Evolutionary conservation across 2,329 filamentous ascomycete species (phyloP), one percentile per base, ranked within the genome.

Genomic region (Trichoderma cornu-damae): DNA sequence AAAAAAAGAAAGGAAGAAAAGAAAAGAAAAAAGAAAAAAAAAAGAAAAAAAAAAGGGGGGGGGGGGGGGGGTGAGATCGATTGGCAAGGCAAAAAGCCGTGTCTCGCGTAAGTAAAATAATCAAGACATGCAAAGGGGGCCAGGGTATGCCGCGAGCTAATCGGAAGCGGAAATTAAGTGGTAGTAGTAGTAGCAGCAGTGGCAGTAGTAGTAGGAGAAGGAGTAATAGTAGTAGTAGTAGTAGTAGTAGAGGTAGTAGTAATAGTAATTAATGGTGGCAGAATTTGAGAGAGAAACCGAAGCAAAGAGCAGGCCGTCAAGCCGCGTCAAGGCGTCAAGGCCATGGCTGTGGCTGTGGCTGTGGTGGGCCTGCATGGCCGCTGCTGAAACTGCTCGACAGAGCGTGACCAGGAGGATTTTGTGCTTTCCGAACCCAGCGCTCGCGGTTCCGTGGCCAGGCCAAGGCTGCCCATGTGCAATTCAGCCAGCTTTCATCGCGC

Each of bases 401-500:
- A 16, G 20, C 16, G 28, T 37, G 57, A 62, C 54, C n/a, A n/a
- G 49, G 42, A 58, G 49, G 61, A 24, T 38, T 26, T 48, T 16
- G 16, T 34, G 37, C n/a, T n/a, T 16, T 35, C 18, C 18, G 30
- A n/a, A 32, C 30, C 8, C 8, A 32, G 49, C 44, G n/a, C n/a
- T 18, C 30, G 26, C 24, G 28, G 20, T 47, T 34, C 28, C n/a
- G 34, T 20, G 28, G 28, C 32, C 4, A 8, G 18, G 7, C 5
- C 6, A 22, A 32, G 24, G 26, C n/a, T 8, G 12, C 1, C 46
- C 38, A 51, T n/a, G 35, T 3, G 6, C 46, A n/a, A n/a, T n/a
- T n/a, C n/a, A n/a, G n/a, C n/a, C n/a, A n/a, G n/a, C n/a, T n/a
- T 59, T 65, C 68, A 75, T 67, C 70, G 65, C 47, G 52, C 70